Conservation (phyloP, 2,329 filamentous ascomycete species). For the Exophiala aquamarina region DNA sequence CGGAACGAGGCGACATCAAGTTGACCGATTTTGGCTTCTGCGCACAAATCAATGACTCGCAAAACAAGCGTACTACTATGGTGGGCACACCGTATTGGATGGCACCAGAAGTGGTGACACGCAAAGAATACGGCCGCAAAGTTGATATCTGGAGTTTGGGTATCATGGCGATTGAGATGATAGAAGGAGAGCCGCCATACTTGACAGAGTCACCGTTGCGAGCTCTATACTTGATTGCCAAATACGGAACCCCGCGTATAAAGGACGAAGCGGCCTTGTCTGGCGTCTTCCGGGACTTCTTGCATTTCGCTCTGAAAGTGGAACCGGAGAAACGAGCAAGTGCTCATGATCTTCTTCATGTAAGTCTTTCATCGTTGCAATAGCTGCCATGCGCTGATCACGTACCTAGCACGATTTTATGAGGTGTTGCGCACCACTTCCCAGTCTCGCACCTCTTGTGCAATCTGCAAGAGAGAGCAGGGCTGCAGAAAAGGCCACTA, state of each 20-base stretch:
- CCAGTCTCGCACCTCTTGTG: conserved; percentile 81
- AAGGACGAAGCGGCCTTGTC: conserved; percentile 96
- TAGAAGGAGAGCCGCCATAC: conserved; percentile 96
- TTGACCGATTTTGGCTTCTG: conserved; percentile 99
- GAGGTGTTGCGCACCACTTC: conserved; percentile 70
- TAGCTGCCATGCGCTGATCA: conserved; percentile 3
- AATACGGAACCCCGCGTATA: conserved; percentile 90
- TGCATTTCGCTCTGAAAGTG: conserved; percentile 90
- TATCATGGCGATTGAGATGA: conserved; percentile 99
- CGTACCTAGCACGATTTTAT: conserved; percentile 71
- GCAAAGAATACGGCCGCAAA: conserved; percentile 97
- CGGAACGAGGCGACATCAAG: conserved; percentile 94
- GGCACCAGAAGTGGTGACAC: conserved; percentile 95
- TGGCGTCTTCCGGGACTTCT: conserved; percentile 93
- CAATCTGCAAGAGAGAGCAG: conserved; percentile 80
- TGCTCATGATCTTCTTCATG: conserved; percentile 87
- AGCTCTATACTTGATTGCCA: conserved; percentile 93
- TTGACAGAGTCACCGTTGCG: conserved; percentile 91
- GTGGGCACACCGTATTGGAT: conserved; percentile 99
- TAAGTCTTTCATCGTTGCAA: conserved; percentile 50
- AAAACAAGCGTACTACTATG: conserved; percentile 98
- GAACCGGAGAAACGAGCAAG: conserved; percentile 96
- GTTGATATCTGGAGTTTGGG: conserved; percentile 98
- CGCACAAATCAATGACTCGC: conserved; percentile 94
- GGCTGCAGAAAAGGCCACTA: conserved; percentile 78